Conservation (phyloP, 176 grass and related monocot species). For the Bromus sterilis region DNA sequence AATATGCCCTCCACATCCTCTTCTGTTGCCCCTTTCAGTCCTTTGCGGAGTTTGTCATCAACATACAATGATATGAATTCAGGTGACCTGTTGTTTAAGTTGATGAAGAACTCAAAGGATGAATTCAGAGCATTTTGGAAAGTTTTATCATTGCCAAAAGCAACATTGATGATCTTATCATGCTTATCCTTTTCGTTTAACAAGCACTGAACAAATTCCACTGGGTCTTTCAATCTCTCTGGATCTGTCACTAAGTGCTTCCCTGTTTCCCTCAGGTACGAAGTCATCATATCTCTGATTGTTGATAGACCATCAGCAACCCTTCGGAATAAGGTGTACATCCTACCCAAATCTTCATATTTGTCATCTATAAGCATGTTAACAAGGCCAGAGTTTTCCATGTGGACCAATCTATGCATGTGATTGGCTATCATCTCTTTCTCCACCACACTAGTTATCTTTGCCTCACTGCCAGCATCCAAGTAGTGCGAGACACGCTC, state of each 20-base stretch:
- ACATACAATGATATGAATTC: conserved; percentile 95
- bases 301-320: conserved; percentile 79
- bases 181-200: conserved; percentile 93
- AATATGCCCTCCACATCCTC: conserved; percentile 86
- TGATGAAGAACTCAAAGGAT: conserved; percentile 95
- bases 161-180: conserved; percentile 87
- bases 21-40: conserved; percentile 81
- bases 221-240: conserved; percentile 88
- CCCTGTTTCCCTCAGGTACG: conserved; percentile 79
- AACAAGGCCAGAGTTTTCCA: conserved; percentile 92
- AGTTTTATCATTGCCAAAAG: conserved; percentile 92
- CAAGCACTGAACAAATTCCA: conserved; percentile 89
- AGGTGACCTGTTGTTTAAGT: conserved; percentile 91
- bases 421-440: conserved; percentile 97
- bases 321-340: conserved; percentile 84
- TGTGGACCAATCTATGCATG: conserved; percentile 87
- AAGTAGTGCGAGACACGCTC: conserved; percentile 93
- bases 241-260: conserved; percentile 77
- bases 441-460: conserved; percentile 92
- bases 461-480: conserved; percentile 72
- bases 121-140: conserved; percentile 96
- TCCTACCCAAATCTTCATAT: conserved; percentile 71
- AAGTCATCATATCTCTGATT: conserved; percentile 82
- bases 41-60: conserved; percentile 95
- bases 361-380: conserved; percentile 92